These are phyloP conservation scores for Rhypophila decipiens DNA, from an alignment of 495 filamentous ascomycete species.

Conservation along the genomic window DNA sequence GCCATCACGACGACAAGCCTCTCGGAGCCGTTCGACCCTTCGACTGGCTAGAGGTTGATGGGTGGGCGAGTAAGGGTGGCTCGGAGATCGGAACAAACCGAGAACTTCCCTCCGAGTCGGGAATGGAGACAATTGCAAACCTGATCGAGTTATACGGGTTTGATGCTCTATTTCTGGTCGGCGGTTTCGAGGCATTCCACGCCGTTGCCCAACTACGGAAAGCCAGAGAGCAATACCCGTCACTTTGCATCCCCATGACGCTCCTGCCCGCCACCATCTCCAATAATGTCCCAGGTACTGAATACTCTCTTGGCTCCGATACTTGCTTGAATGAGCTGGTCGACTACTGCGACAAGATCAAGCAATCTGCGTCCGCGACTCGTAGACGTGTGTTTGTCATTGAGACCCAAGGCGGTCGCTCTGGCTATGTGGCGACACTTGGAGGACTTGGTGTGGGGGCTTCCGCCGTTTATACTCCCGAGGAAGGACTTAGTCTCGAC, in stretches of 20 bases:
- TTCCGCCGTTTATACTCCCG: slow-evolving; percentile 93
- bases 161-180: slow-evolving; percentile 86
- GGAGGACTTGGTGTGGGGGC: slow-evolving; percentile 86
- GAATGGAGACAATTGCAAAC: slow-evolving; percentile 73
- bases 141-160: slow-evolving; percentile 83
- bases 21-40: slow-evolving; percentile 77
- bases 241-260: slow-evolving; percentile 89
- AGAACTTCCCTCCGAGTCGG: slow-evolving; percentile 76
- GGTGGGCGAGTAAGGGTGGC: slow-evolving; percentile 93
- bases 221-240: slow-evolving; percentile 67
- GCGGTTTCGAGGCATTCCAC: slow-evolving; percentile 96
- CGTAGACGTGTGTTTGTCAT: slow-evolving; percentile 93
- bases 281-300: slow-evolving; percentile 97
- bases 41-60: slow-evolving; percentile 87
- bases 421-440: slow-evolving; percentile 89
- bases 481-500: slow-evolving; percentile 89
- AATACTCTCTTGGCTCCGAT: slow-evolving; percentile 94
- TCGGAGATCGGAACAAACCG: slow-evolving; percentile 98
- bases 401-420: slow-evolving; percentile 92
- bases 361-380: slow-evolving; percentile 90
- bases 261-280: slow-evolving; percentile 94
- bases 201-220: slow-evolving; percentile 79
- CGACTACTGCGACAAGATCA: slow-evolving; percentile 93
- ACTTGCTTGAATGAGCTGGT: slow-evolving; percentile 97
- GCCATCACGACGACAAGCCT: slow-evolving; percentile 80